A percentile compares a stretch with the other conserved stretches of the same genome.
These are phyloP conservation scores for Pseudogymnoascus sp. DNA, from an alignment of 2,329 filamentous ascomycete species.

Conservation along the genomic window DNA sequence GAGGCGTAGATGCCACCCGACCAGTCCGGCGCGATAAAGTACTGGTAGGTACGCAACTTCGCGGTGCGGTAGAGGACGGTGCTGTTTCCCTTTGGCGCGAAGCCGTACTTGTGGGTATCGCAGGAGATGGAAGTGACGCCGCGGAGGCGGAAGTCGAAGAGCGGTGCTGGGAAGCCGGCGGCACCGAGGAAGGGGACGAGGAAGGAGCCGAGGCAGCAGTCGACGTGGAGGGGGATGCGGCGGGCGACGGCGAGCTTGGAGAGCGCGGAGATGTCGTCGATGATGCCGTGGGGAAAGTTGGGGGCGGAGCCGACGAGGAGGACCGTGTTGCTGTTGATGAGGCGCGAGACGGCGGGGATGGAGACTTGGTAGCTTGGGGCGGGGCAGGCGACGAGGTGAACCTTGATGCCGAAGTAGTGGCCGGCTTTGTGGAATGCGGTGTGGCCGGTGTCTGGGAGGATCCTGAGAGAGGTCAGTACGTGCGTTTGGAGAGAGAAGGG, in stretches of 20 bases:
- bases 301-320: slow-evolving; percentile 90
- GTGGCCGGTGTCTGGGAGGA: slow-evolving; percentile 88
- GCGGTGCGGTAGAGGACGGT: slow-evolving; percentile 83
- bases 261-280: slow-evolving; percentile 83
- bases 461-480: slow-evolving; percentile 46
- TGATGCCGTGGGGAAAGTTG: slow-evolving; percentile 97
- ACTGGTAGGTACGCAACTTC: slow-evolving; percentile 77
- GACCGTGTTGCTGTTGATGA: slow-evolving; percentile 91
- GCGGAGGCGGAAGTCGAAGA: slow-evolving; percentile 88
- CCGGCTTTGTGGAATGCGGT: slow-evolving; percentile 94
- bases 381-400: slow-evolving; percentile 81
- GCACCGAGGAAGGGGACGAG: slow-evolving; percentile 84
- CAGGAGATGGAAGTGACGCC: slow-evolving; percentile 94
- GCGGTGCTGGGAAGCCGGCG: slow-evolving; percentile 82
- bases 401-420: slow-evolving; percentile 93
- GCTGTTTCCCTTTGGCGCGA: slow-evolving; percentile 95
- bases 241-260: slow-evolving; percentile 74
- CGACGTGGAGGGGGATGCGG: slow-evolving; percentile 83
- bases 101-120: slow-evolving; percentile 98
- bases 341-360: slow-evolving; percentile 64
- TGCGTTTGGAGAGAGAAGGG: neutral
- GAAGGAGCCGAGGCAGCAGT: slow-evolving; percentile 96
- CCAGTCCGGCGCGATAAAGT: slow-evolving; percentile 95
- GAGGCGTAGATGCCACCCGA: slow-evolving; percentile 92
- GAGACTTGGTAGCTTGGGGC: slow-evolving; percentile 81